Evolutionary conservation across 768 basidiomycete species (phyloP), one percentile per base, ranked within the genome.

Genomic region (Suillus decipiens): DNA sequence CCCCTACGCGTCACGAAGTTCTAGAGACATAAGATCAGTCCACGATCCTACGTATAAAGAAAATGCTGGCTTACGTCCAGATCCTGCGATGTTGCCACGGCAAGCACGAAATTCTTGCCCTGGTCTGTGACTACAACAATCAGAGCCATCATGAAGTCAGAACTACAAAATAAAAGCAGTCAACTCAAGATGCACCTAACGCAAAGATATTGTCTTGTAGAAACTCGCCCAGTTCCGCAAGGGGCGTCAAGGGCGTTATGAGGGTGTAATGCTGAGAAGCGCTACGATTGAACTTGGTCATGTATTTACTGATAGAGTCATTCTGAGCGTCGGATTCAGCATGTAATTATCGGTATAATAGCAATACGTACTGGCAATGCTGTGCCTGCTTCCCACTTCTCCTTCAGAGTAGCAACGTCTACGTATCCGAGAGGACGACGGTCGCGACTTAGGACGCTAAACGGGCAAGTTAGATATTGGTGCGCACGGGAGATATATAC

Each of bases 401-500:
- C 71, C 77, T 94, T 96, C 63, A 97, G 78, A 5, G 78, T 78
- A 1, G 88, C 80, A 41, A 94, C 89, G 65, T 95, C 90, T 55
- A 97, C 77, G 67, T 96, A 96, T 5, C 95, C 95, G 22, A 96
- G 75, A 6, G 92, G 93, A 69, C 84, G 85, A 53, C 92, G 84
- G 34, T 84, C 80, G 60, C 79, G 81, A 69, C 90, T 88, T 34
- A 97, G 81, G 0, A 96, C 90, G 2, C 94, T 96, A 67, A 10
- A 50, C 15, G 14, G 28, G 15, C 28, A 31, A 17, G 9, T 50
- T 8, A 28, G 28, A 8, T 1, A 28, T 17, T 31, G 28, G 24
- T 15, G 28, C 24, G 3, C 24, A 7, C 3, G 9, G 28, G 5
- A 50, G 48, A 28, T 9, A 28, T 5, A 41, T 24, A 76, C 78